Percentiles rank a stretch among this genome's conserved stretches.
Evolutionary conservation across 306 rosid species (phyloP).

Genomic region (Fagus crenata): DNA sequence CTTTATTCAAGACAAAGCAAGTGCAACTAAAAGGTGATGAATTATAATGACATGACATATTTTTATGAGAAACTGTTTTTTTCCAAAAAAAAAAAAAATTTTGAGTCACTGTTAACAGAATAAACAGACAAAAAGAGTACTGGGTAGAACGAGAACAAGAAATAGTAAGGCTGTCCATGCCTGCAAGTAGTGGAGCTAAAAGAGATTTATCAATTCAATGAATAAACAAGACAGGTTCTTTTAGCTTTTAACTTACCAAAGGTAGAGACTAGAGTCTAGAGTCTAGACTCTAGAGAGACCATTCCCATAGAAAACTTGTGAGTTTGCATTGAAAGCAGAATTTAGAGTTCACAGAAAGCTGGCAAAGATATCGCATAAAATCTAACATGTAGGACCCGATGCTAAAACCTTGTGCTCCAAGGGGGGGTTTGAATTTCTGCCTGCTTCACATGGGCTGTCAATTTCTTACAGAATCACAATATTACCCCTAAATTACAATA

Average conservation of each 20-base stretch:
- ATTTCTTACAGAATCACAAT: no score
- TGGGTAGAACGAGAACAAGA: conserved; percentile 17
- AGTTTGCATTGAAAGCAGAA: conserved; percentile 10
- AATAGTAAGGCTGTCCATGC: conserved; percentile 4
- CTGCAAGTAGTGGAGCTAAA: conserved; percentile 18
- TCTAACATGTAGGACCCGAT: conserved; percentile 28
- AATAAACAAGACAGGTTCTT: conserved; percentile 4
- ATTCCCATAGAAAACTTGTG: not conserved
- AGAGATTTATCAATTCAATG: conserved; percentile 3
- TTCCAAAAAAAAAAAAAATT: no score
- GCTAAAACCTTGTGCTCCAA: conserved; percentile 16
- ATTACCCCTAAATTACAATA: no score
- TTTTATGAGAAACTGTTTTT: conserved; percentile 6
- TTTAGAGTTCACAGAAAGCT: conserved; percentile 22
- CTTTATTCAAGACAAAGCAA: conserved; percentile 23
- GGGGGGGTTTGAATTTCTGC: conserved; percentile 1
- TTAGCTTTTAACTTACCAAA: conserved; percentile 30
- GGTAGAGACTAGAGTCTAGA: not conserved
- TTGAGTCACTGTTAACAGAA: no score
- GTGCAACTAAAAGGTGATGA: conserved; percentile 19
- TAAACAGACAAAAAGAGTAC: conserved; percentile 5
- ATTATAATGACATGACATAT: conserved; percentile 13
- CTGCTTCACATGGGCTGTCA: not conserved
- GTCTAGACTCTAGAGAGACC: not conserved
- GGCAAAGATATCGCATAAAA: conserved; percentile 15